These are phyloP conservation scores for Nicotiana obtusifolia DNA, from an alignment of 257 asterid species.

Conservation along the genomic window DNA sequence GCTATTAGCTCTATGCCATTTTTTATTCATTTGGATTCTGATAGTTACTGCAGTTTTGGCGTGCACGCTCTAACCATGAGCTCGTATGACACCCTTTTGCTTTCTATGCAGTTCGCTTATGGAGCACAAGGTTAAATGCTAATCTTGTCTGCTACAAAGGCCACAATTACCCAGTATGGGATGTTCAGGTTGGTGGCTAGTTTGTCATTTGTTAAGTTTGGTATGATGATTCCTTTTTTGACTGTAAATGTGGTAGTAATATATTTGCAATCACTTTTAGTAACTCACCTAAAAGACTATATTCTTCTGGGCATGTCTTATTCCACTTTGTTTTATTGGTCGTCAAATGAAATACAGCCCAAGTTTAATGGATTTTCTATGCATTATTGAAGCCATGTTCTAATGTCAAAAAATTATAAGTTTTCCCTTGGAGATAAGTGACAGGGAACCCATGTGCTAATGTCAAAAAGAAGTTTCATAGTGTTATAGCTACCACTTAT, in stretches of 20 bases:
- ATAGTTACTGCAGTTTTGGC: neutral
- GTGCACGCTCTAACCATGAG: conserved; percentile 8
- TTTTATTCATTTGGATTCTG: neutral
- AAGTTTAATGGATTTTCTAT: neutral
- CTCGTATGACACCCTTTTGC: neutral
- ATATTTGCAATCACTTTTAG: neutral
- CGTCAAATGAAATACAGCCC: neutral
- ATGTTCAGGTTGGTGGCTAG: conserved; percentile 63
- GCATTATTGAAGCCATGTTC: neutral
- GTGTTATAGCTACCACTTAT: neutral
- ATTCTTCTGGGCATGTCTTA: neutral
- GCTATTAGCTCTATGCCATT: neutral
- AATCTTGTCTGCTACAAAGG: conserved; percentile 99
- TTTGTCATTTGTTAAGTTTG: conserved; percentile 5
- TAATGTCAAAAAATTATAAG: neutral
- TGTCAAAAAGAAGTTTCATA: neutral
- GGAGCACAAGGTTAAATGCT: conserved; percentile 89
- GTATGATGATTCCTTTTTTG: neutral
- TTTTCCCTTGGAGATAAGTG: neutral
- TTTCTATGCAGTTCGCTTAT: conserved; percentile 63
- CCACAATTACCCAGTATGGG: conserved; percentile 99
- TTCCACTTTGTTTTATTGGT: neutral
- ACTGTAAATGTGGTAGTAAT: neutral
- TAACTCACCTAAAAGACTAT: neutral
- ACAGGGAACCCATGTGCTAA: neutral